A percentile compares a stretch with the other conserved stretches of the same genome.
Conservation (phyloP, 1,284 basidiomycete species). For the Megacollybia platyphylla region DNA sequence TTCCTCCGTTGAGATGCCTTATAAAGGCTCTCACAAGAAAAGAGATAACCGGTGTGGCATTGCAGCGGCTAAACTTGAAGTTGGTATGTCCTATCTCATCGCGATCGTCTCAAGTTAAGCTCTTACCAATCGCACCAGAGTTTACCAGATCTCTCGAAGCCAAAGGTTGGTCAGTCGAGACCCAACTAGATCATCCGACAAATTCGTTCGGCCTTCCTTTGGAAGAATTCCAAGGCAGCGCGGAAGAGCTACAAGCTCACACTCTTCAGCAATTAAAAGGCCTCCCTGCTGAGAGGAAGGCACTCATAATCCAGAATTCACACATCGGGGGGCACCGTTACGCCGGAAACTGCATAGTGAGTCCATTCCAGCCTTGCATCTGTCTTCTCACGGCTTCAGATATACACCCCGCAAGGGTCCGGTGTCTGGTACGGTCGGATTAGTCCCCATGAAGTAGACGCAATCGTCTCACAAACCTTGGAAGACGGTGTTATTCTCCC, state of each 20-base stretch:
- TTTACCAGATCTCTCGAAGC: conserved; percentile 47
- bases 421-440: conserved; percentile 92
- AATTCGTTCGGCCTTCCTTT: conserved; percentile 38
- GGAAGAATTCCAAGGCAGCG: conserved; percentile 34
- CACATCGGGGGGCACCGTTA: conserved; percentile 89
- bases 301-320: conserved; percentile 70
- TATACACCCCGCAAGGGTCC: conserved; percentile 76
- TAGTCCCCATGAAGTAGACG: conserved; percentile 75
- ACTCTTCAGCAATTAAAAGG: conserved; percentile 10
- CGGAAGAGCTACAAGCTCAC: conserved; percentile 23
- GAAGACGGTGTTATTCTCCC: conserved; percentile 74
- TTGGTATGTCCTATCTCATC: conserved; percentile 27
- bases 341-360: conserved; percentile 82
- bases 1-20: conserved; percentile 6
- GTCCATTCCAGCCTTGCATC: conserved; percentile 15
- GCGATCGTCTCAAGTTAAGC: conserved; percentile 6
- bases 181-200: conserved; percentile 58
- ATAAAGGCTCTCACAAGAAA: conserved; percentile 81
- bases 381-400: conserved; percentile 26
- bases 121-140: conserved; percentile 23
- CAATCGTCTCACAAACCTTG: conserved; percentile 81
- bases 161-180: conserved; percentile 66
- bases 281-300: conserved; percentile 23
- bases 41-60: conserved; percentile 86
- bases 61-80: conserved; percentile 73